Conservation (phyloP, 805 yeast genomes). For the Zygotorulaspora danielsina region DNA sequence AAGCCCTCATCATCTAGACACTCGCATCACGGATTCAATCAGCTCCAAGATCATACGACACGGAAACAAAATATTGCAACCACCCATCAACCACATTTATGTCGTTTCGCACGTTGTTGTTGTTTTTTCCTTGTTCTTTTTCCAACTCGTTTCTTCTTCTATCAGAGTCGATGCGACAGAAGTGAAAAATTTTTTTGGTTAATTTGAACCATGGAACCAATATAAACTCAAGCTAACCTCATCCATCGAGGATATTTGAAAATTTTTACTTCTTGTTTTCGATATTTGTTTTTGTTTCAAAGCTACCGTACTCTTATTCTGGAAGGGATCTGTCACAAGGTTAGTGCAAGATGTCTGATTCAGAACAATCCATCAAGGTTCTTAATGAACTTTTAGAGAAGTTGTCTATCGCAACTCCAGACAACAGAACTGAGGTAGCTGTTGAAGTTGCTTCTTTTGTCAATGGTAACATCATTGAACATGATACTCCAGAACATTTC, state of each 20-base stretch:
- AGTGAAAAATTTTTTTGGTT: conserved; percentile 13
- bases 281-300: conserved; percentile 4
- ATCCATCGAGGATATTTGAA: conserved; percentile 6
- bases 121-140: background rate
- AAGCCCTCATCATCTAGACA: too few species aligned
- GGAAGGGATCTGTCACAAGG: conserved; percentile 11
- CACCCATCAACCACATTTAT: conserved; percentile 1
- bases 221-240: conserved; percentile 15
- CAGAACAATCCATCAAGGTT: conserved; percentile 58
- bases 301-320: conserved; percentile 11
- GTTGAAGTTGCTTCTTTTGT: conserved; percentile 86
- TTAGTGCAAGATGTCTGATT: conserved; percentile 41
- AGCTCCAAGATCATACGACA: too few species aligned
- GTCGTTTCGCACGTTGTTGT: background rate
- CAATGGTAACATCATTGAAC: conserved; percentile 96
- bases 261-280: conserved; percentile 6
- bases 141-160: conserved; percentile 1
- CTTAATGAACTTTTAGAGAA: conserved; percentile 90
- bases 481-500: conserved; percentile 91
- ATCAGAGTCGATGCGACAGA: conserved; percentile 10
- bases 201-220: conserved; percentile 6
- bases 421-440: conserved; percentile 81
- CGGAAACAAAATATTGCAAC: too few species aligned
- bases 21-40: too few species aligned
- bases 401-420: conserved; percentile 82